phyloP scores from a whole-genome alignment of 2,329 filamentous ascomycete genomes.

The Thyridium curvatum region DNA sequence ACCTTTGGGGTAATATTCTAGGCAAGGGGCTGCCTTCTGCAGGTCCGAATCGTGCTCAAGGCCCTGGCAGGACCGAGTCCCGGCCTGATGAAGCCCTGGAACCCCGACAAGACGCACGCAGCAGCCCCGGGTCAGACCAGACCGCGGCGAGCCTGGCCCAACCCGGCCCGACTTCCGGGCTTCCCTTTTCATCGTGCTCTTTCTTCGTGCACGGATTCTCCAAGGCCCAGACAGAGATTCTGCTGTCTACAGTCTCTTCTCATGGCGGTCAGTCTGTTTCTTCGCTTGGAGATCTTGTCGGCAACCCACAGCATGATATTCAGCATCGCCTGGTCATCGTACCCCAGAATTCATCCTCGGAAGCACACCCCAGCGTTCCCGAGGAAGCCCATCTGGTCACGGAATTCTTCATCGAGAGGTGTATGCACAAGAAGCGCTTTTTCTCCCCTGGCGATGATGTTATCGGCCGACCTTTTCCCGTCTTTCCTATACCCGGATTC shows the following conservation, averaged over 20 bases:
- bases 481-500: conserved; percentile 66
- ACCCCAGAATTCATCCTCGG: conserved; percentile 42
- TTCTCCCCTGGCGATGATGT: conserved; percentile 64
- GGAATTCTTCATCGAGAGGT: conserved; percentile 90
- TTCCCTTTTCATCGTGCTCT: conserved; percentile 41
- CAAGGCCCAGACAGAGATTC: conserved; percentile 38
- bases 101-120: background rate
- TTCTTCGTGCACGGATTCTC: conserved; percentile 59
- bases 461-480: conserved; percentile 69
- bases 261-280: conserved; percentile 38
- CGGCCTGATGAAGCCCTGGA: background rate
- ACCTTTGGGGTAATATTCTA: conserved; percentile 87
- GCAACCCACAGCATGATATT: conserved; percentile 17
- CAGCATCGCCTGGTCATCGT: conserved; percentile 45
- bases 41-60: too few relatives aligned
- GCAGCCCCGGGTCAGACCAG: conserved; percentile 3
- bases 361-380: conserved; percentile 32
- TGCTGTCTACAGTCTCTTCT: conserved; percentile 40
- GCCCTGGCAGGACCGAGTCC: too few relatives aligned
- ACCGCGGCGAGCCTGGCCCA: conserved; percentile 14
- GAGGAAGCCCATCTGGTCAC: conserved; percentile 56
- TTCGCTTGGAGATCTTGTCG: conserved; percentile 33
- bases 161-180: conserved; percentile 21
- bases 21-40: conserved; percentile 31
- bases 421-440: conserved; percentile 69